Percentiles rank a stretch among this genome's conserved stretches.
Conservation (phyloP, 345 rosid species). For the Sisymbrium altissimum region DNA sequence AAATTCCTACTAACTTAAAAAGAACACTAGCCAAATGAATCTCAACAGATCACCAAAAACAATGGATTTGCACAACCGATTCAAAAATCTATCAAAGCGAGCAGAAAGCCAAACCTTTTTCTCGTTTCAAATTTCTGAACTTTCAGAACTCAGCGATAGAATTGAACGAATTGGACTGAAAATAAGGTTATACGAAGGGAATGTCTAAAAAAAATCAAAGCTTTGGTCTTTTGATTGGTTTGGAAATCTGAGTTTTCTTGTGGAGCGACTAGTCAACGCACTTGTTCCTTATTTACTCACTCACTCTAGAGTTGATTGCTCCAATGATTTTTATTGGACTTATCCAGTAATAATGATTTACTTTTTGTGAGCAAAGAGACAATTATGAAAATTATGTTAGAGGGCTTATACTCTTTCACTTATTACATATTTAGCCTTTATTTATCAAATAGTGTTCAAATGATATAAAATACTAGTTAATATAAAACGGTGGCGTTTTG, state of each 20-base stretch:
- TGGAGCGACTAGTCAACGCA: constrained; percentile 27
- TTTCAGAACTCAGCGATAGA: neutral
- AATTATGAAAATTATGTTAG: neutral
- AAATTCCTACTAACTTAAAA: neutral
- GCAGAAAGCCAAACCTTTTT: constrained; percentile 6
- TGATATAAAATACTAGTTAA: too few species aligned
- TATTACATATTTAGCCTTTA: neutral
- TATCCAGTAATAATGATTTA: neutral
- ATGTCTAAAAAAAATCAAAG: neutral
- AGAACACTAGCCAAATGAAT: neutral
- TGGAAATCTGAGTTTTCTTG: constrained; percentile 31
- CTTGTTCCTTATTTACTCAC: constrained; percentile 2
- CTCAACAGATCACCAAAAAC: neutral
- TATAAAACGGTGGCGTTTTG: neutral
- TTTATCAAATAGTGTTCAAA: neutral
- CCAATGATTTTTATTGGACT: constrained; percentile 6
- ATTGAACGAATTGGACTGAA: constrained; percentile 5
- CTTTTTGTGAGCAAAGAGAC: neutral
- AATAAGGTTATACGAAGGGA: neutral
- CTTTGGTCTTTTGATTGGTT: constrained; percentile 14
- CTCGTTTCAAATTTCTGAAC: neutral
- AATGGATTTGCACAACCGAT: constrained; percentile 3
- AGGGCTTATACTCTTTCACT: neutral
- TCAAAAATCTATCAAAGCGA: neutral
- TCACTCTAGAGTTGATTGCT: constrained; percentile 21